phyloP scores from a whole-genome alignment of 352 stramenopile species.

The Lagenidium sp. region DNA sequence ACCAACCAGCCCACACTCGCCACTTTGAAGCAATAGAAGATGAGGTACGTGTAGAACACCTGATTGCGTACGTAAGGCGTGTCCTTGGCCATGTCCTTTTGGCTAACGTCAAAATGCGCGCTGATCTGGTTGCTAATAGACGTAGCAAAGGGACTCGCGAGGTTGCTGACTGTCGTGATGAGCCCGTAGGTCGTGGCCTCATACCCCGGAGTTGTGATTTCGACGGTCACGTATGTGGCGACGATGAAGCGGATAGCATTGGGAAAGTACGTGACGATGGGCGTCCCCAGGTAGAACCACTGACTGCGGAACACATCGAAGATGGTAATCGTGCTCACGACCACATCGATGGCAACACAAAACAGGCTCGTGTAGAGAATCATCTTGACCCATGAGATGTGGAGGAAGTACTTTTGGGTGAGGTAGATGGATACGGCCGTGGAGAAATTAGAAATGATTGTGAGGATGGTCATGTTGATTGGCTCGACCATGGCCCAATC shows the following conservation, averaged over 20 bases:
- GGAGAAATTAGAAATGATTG: constrained; percentile 5
- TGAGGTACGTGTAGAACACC: constrained; percentile 11
- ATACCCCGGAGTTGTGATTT: constrained; percentile 8
- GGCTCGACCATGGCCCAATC: constrained; percentile 15
- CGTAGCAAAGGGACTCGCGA: constrained; percentile 9
- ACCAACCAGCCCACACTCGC: constrained; percentile 7
- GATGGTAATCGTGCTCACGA: constrained; percentile 11
- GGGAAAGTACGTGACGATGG: constrained; percentile 9
- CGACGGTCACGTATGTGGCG: constrained; percentile 11
- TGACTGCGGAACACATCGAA: constrained; percentile 14
- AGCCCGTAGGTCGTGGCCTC: constrained; percentile 16
- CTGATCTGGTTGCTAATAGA: constrained; percentile 9
- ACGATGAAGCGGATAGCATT: constrained; percentile 13
- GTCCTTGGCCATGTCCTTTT: constrained; percentile 12
- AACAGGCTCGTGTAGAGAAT: constrained; percentile 10
- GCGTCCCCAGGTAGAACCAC: constrained; percentile 17
- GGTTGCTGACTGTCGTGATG: constrained; percentile 12
- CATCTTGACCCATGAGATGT: constrained; percentile 7
- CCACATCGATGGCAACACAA: constrained; percentile 7
- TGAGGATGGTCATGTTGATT: constrained; percentile 14
- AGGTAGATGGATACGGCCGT: constrained; percentile 11
- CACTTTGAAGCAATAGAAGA: constrained; percentile 12
- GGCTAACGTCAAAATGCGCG: constrained; percentile 7
- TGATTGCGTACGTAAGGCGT: constrained; percentile 13
- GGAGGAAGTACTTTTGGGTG: constrained; percentile 11